Evolutionary conservation across 495 filamentous ascomycete genomes (phyloP).

Genomic region (Penicillium salamii): DNA sequence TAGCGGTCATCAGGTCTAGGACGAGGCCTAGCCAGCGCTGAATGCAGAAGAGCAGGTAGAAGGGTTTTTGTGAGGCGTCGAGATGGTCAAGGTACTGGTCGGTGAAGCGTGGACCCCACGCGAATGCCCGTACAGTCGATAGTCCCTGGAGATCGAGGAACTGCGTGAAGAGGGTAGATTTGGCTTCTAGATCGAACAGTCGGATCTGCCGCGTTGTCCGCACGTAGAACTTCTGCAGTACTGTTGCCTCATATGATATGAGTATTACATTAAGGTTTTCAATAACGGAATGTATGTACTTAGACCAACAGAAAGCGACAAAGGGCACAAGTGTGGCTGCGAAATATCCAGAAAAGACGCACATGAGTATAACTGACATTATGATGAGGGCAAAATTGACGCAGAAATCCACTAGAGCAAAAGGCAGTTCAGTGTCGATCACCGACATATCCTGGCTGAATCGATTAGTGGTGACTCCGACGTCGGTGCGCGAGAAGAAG

Average conservation of each 20-base stretch:
- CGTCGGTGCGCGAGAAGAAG: neutral
- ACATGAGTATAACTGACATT: neutral
- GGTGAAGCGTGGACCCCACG: slow-evolving; percentile 29
- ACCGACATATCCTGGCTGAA: neutral
- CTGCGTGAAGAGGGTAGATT: slow-evolving; percentile 47
- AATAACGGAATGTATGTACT: neutral
- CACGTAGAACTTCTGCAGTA: slow-evolving; percentile 41
- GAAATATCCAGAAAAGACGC: neutral
- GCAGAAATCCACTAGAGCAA: neutral
- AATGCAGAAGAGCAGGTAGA: slow-evolving; percentile 43
- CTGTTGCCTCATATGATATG: no score
- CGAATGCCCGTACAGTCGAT: slow-evolving; percentile 50
- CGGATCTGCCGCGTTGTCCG: slow-evolving; percentile 60
- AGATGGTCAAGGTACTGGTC: slow-evolving; percentile 24
- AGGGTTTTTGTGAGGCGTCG: slow-evolving; percentile 38
- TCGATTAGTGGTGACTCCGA: neutral
- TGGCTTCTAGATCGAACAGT: slow-evolving; percentile 56
- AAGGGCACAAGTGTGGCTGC: neutral
- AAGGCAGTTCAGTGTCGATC: neutral
- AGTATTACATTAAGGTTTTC: slow-evolving; percentile 40
- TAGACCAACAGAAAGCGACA: neutral
- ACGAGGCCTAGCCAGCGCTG: slow-evolving; percentile 43
- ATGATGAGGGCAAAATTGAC: neutral
- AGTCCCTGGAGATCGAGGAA: slow-evolving; percentile 49
- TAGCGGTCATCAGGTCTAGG: slow-evolving; percentile 47